Base-by-base conservation (phyloP, 2,329 filamentous ascomycete genomes). In the Coleophoma crateriformis region DNA sequence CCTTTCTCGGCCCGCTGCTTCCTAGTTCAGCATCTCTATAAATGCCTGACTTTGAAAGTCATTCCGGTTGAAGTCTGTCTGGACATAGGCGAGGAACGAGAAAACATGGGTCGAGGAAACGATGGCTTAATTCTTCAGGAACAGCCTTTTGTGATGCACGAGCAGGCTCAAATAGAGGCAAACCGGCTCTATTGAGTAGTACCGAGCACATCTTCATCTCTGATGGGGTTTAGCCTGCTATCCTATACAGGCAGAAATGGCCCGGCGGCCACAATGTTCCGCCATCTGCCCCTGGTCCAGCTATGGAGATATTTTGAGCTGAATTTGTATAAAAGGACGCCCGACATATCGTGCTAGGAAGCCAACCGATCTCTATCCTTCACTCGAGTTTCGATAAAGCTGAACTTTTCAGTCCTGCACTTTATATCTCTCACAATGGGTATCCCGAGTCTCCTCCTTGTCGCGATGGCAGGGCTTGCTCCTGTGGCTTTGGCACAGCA, bases 391-490 rank as follows among this genome's bases (percentile, higher is more conserved):
- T 27, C 27, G 8, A 27, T 7, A 27, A 7, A 27, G 27, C 8
- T 27, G 8, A 7, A 27, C 27, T 49, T 37, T 19, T 32, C 15
- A 43, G 43, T 54, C 40, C 43, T 51, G 32, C 42, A 46, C 27
- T 51, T 32, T 32, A n/a, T 51, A 46, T 43, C 39, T 44, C 38
- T 46, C 37, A 59, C 43, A 45, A 64, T 64, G 62, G 52, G 53
- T 35, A 45, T 62, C 17, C 63, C 58, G 50, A 55, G 53, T 46
- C 15, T 52, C 50, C 40, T 61, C 40, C 14, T 63, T 51, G 50
- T 57, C 59, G 64, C 58, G 55, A 61, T 64, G 62, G 57, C 64
- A 49, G 53, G 64, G 48, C 41, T 67, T 41, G 54, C 58, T 54
- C 58, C 64, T 50, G 51, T 54, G 56, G 46, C 54, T 22, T 32